phyloP scores from a whole-genome alignment of 805 yeast species.

The Yamadazyma nakazawae region DNA sequence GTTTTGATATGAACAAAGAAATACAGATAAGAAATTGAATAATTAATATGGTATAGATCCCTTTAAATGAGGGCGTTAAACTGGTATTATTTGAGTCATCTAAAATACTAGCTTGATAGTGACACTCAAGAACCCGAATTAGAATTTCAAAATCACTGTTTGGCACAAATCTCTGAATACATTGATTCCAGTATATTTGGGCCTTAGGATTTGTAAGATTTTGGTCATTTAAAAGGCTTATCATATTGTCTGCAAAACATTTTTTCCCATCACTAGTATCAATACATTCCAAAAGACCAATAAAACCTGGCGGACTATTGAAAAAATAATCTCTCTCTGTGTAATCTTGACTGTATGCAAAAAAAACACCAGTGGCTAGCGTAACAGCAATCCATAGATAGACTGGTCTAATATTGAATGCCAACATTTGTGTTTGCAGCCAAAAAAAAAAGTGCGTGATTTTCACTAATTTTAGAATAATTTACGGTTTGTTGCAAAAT shows the following conservation, averaged over 20 bases:
- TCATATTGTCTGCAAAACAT: slow-evolving; percentile 17
- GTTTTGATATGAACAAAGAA: neutral
- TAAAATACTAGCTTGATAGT: slow-evolving; percentile 19
- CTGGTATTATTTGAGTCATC: slow-evolving; percentile 4
- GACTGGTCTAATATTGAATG: neutral
- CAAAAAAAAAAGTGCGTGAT: slow-evolving; percentile 2
- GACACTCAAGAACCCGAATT: slow-evolving; percentile 23
- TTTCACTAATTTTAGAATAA: neutral
- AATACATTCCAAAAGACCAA: slow-evolving; percentile 14
- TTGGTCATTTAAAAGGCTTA: slow-evolving; percentile 4
- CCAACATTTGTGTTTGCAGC: slow-evolving; percentile 4
- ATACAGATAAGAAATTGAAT: neutral
- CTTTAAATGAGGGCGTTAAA: neutral
- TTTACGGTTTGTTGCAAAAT: too few species aligned
- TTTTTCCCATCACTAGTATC: slow-evolving; percentile 18
- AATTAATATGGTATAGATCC: neutral
- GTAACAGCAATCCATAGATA: neutral
- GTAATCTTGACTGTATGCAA: neutral
- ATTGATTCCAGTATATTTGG: slow-evolving; percentile 7
- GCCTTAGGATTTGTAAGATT: slow-evolving; percentile 7
- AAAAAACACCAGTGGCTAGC: neutral
- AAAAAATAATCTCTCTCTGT: neutral
- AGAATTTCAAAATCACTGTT: slow-evolving; percentile 19
- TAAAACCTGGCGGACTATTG: slow-evolving; percentile 4
- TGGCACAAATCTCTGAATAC: slow-evolving; percentile 17